Evolutionary conservation across 177 flowering plant species (phyloP).

Genomic region (Vitis hybrid): DNA sequence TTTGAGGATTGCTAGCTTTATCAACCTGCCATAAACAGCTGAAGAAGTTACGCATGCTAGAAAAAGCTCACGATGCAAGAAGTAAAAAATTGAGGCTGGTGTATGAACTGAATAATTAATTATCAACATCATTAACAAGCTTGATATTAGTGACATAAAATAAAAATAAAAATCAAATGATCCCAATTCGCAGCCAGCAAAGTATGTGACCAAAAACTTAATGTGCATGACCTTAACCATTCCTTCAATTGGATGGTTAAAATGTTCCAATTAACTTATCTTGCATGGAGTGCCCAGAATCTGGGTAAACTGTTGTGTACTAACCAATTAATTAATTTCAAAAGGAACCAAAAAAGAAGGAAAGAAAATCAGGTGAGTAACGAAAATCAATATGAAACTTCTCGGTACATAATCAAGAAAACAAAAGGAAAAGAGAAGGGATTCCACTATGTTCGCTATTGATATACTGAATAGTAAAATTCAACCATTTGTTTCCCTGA

Average conservation of each 20-base stretch:
- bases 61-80: no score
- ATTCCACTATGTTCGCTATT: not conserved
- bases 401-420: not conserved
- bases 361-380: not conserved
- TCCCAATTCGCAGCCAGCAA: no score
- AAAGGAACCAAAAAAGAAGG: not conserved
- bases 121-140: not conserved
- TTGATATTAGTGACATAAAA: not conserved
- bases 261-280: no score
- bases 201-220: no score
- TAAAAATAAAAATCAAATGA: not conserved
- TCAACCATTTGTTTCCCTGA: not conserved
- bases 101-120: not conserved
- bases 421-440: conserved; percentile 3
- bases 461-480: not conserved
- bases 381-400: not conserved
- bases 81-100: no score
- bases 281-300: no score
- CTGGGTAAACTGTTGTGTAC: not conserved
- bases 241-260: no score
- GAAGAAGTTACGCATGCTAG: no score
- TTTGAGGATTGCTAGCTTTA: conserved; percentile 57
- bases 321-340: not conserved
- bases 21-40: conserved; percentile 60
- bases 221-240: no score